Percentiles rank a stretch among this genome's conserved stretches.
These are phyloP conservation scores for Fagopyrum esculentum DNA, from an alignment of 148 eudicot genomes.

Conservation along the genomic window DNA sequence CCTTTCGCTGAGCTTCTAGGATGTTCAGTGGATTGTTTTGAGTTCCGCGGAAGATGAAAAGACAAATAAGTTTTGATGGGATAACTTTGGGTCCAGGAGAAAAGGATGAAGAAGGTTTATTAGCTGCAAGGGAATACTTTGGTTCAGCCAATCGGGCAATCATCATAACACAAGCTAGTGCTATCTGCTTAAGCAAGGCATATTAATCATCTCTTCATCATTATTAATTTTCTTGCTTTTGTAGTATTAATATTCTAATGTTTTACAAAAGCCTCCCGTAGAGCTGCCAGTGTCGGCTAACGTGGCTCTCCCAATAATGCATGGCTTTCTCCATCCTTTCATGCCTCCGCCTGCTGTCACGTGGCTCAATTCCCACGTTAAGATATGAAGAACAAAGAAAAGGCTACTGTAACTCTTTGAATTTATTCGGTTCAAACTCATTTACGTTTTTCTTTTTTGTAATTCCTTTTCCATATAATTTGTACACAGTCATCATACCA, in stretches of 20 bases:
- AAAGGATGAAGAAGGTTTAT: background rate
- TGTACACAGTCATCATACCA: too few relatives aligned
- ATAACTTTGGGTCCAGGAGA: background rate
- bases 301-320: background rate
- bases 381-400: too few relatives aligned
- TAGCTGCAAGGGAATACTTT: background rate
- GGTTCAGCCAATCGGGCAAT: background rate
- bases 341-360: background rate
- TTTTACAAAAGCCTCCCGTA: background rate
- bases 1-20: background rate
- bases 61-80: background rate
- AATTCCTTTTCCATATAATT: too few relatives aligned
- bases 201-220: conserved; percentile 1
- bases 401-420: background rate
- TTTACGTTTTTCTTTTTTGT: background rate
- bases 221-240: background rate
- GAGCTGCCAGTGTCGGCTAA: background rate
- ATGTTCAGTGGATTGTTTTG: background rate
- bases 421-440: background rate
- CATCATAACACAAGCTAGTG: background rate
- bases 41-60: background rate
- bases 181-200: conserved; percentile 9
- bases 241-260: background rate
- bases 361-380: background rate
- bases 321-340: background rate